Percentiles rank a stretch among this genome's conserved stretches.
phyloP scores from a whole-genome alignment of 1,284 basidiomycete species.

The Bondarzewia mesenterica region DNA sequence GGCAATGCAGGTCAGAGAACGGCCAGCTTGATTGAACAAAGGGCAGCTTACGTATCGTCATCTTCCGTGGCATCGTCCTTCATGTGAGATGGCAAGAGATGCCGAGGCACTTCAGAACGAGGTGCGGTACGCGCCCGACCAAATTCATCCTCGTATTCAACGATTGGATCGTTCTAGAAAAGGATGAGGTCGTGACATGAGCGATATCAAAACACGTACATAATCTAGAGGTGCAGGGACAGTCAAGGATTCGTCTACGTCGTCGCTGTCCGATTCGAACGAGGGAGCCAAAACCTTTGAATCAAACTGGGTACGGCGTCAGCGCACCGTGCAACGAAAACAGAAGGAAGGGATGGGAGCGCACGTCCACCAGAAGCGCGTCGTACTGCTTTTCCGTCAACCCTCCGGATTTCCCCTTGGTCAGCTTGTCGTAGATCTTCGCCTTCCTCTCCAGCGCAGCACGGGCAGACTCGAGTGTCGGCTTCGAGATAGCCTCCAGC shows the following conservation, averaged over 20 bases:
- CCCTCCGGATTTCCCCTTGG: slow-evolving; percentile 75
- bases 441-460: slow-evolving; percentile 74
- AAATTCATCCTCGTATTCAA: slow-evolving; percentile 85
- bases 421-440: slow-evolving; percentile 73
- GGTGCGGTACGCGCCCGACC: slow-evolving; percentile 63
- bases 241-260: slow-evolving; percentile 62
- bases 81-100: slow-evolving; percentile 33
- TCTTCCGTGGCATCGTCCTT: slow-evolving; percentile 27
- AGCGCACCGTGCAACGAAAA: background rate
- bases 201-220: background rate
- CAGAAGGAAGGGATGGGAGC: slow-evolving; percentile 19
- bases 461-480: slow-evolving; percentile 62
- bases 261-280: slow-evolving; percentile 63
- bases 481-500: slow-evolving; percentile 53
- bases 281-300: slow-evolving; percentile 44
- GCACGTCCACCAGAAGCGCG: slow-evolving; percentile 76
- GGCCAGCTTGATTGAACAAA: background rate
- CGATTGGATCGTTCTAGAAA: slow-evolving; percentile 58
- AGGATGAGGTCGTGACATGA: background rate
- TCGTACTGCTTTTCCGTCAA: slow-evolving; percentile 73
- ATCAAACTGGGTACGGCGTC: slow-evolving; percentile 61
- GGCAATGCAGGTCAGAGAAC: background rate
- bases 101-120: slow-evolving; percentile 71
- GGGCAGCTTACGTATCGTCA: slow-evolving; percentile 53
- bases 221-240: slow-evolving; percentile 40